Evolutionary conservation across 495 filamentous ascomycete species (phyloP).

Genomic region (Mytilinidion resinicola): DNA sequence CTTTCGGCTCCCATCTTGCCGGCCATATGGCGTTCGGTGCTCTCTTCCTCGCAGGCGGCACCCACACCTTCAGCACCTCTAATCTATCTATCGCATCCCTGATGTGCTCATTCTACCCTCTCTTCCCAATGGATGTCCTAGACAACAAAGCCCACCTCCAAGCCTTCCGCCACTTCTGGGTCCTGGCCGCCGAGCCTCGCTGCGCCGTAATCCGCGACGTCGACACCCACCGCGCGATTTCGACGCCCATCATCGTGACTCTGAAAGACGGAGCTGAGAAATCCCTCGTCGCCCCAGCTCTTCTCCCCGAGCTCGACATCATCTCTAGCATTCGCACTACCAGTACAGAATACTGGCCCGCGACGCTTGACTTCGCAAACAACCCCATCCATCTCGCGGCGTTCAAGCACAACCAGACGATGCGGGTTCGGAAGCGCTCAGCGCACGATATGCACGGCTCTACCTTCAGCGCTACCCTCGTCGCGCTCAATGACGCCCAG

Average conservation of each 20-base stretch:
- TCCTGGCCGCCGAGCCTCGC: constrained; percentile 81
- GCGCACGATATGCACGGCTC: constrained; percentile 57
- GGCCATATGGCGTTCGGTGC: constrained; percentile 86
- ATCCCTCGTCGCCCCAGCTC: constrained; percentile 52
- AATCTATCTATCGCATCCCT: constrained; percentile 79
- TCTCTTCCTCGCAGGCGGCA: constrained; percentile 87
- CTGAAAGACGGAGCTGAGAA: constrained; percentile 43
- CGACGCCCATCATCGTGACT: constrained; percentile 59
- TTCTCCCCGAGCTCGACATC: constrained; percentile 71
- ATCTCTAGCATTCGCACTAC: constrained; percentile 61
- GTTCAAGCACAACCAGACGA: constrained; percentile 67
- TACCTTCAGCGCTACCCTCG: constrained; percentile 67
- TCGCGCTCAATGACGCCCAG: constrained; percentile 36
- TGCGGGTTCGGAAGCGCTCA: constrained; percentile 76
- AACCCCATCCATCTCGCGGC: constrained; percentile 59
- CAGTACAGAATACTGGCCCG: constrained; percentile 74
- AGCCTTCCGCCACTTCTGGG: constrained; percentile 97
- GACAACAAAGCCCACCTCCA: constrained; percentile 94
- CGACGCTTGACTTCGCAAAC: constrained; percentile 69
- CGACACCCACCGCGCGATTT: constrained; percentile 69
- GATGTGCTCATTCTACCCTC: constrained; percentile 86
- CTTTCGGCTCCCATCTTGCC: constrained; percentile 91
- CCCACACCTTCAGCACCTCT: constrained; percentile 84
- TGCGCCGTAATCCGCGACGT: constrained; percentile 83
- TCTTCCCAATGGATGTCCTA: constrained; percentile 80